These are phyloP conservation scores for Fusarium temperatum DNA, from an alignment of 2,329 filamentous ascomycete genomes.

Conservation along the genomic window DNA sequence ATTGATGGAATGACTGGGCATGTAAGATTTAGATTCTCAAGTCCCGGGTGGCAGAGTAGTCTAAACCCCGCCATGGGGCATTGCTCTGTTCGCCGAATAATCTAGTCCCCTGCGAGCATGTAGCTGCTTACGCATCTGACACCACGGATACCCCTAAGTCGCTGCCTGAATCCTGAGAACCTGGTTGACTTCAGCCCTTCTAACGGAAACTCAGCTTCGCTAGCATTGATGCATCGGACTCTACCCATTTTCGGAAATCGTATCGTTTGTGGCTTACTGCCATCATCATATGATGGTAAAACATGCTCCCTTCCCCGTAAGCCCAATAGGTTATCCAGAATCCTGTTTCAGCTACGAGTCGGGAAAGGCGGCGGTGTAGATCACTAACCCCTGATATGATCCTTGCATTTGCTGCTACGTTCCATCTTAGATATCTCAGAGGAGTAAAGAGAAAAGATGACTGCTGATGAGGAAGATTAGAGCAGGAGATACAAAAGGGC, in stretches of 20 bases:
- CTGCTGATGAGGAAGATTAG: background rate
- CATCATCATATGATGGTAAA: background rate
- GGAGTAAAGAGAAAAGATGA: background rate
- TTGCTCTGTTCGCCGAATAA: background rate
- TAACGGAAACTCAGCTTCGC: rapidly evolving
- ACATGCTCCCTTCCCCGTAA: background rate
- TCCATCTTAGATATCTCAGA: background rate
- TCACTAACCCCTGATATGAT: background rate
- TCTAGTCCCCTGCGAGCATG: background rate
- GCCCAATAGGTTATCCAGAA: background rate
- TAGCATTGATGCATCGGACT: too few relatives aligned
- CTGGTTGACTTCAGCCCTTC: background rate
- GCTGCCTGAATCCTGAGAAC: background rate
- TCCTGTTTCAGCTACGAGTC: background rate
- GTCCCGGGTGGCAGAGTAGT: too few relatives aligned
- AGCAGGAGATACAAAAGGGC: background rate
- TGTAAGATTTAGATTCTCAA: background rate
- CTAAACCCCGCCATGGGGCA: too few relatives aligned
- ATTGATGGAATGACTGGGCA: background rate
- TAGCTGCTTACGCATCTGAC: background rate
- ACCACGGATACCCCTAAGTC: background rate
- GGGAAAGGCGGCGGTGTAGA: background rate
- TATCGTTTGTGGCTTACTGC: background rate
- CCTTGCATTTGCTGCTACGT: background rate
- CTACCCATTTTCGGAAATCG: background rate